phyloP scores from a whole-genome alignment of 192 early-diverging fungal species.

The Backusella australiensis region DNA sequence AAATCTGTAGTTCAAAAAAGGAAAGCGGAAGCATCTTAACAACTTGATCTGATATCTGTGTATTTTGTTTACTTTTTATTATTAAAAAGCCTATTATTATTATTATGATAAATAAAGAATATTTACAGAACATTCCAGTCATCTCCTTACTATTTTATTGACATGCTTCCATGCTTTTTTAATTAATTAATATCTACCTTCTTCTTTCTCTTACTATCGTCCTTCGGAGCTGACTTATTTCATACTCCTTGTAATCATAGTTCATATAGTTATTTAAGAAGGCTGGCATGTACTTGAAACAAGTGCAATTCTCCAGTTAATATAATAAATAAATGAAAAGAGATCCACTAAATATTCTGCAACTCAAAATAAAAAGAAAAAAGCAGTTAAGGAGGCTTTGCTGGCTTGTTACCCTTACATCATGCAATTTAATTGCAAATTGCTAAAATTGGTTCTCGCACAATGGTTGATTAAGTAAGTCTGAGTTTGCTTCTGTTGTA shows the following conservation, averaged over 20 bases:
- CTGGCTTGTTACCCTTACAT: background rate
- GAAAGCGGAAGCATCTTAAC: background rate
- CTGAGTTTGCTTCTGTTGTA: background rate
- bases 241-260: background rate
- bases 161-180: background rate
- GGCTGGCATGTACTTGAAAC: background rate
- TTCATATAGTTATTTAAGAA: background rate
- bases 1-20: background rate
- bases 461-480: conserved; percentile 1
- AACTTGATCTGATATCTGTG: background rate
- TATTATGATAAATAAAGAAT: background rate
- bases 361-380: background rate
- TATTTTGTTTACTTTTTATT: background rate
- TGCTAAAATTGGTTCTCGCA: background rate
- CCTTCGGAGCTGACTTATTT: background rate
- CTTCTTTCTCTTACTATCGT: background rate
- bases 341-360: background rate
- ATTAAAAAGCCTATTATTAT: background rate
- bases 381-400: background rate
- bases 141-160: background rate
- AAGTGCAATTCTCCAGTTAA: background rate
- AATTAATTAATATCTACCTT: background rate
- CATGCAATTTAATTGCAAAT: background rate
- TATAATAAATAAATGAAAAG: background rate
- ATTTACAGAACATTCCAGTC: background rate